Evolutionary conservation across 2,329 filamentous ascomycete genomes (phyloP).

Genomic region (Domatiomyces catenatus): DNA sequence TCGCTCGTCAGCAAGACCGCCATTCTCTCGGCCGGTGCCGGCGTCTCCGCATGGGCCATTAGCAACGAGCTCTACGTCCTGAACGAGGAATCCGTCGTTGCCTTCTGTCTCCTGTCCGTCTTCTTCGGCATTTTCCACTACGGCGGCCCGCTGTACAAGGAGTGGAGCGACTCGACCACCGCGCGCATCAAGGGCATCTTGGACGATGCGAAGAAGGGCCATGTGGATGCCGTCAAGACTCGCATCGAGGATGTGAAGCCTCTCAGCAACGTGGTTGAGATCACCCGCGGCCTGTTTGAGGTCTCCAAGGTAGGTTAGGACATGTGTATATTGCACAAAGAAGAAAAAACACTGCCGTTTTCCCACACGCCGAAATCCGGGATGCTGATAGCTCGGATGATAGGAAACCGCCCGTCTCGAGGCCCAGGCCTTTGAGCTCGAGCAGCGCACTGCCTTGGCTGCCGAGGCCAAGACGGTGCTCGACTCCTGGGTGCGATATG

Average conservation of each 20-base stretch:
- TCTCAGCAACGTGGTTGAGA: slow-evolving; percentile 82
- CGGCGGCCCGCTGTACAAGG: slow-evolving; percentile 76
- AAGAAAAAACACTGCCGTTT: not conserved
- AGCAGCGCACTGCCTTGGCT: slow-evolving; percentile 87
- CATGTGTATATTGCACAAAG: slow-evolving; percentile 2
- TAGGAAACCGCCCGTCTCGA: slow-evolving; percentile 95
- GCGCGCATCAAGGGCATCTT: slow-evolving; percentile 90
- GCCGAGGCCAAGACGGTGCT: slow-evolving; percentile 88
- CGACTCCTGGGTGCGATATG: slow-evolving; percentile 97
- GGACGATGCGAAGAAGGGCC: slow-evolving; percentile 83
- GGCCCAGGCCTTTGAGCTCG: slow-evolving; percentile 88
- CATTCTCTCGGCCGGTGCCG: slow-evolving; percentile 84
- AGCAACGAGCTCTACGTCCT: slow-evolving; percentile 99
- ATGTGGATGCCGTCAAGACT: slow-evolving; percentile 87
- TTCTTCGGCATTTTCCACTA: slow-evolving; percentile 89
- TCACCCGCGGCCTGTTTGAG: slow-evolving; percentile 93
- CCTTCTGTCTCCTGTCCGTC: slow-evolving; percentile 80
- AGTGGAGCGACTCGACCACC: slow-evolving; percentile 81
- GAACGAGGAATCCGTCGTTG: slow-evolving; percentile 96
- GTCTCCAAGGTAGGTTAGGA: slow-evolving; percentile 70
- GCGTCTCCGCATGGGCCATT: slow-evolving; percentile 83
- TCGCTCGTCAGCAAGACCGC: slow-evolving; percentile 89
- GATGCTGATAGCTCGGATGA: not conserved
- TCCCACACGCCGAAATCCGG: not conserved
- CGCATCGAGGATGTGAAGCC: slow-evolving; percentile 91